These are phyloP conservation scores for Westerdykella ornata DNA, from an alignment of 2,329 filamentous ascomycete genomes.

Conservation along the genomic window DNA sequence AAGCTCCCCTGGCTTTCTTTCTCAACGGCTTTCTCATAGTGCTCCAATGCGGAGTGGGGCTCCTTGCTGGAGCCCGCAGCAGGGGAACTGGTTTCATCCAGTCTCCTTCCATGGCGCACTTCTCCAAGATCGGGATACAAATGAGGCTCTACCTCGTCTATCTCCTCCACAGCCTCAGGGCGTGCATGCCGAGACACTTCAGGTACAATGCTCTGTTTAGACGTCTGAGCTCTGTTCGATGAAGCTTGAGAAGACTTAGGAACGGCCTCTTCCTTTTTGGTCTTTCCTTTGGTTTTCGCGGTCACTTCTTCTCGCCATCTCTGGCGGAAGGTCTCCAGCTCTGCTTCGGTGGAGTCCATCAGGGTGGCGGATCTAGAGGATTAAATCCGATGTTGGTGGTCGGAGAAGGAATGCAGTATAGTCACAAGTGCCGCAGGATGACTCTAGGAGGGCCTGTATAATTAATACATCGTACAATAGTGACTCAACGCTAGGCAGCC, in stretches of 20 bases:
- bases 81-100: slow-evolving; percentile 40
- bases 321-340: slow-evolving; percentile 78
- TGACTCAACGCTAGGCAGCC: too few species aligned
- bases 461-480: slow-evolving; percentile 16
- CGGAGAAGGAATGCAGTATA: slow-evolving; percentile 1
- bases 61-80: slow-evolving; percentile 38
- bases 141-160: slow-evolving; percentile 39
- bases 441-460: too few species aligned
- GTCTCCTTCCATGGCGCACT: slow-evolving; percentile 40
- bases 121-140: slow-evolving; percentile 43
- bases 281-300: slow-evolving; percentile 41
- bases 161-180: slow-evolving; percentile 27
- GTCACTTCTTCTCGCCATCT: slow-evolving; percentile 80
- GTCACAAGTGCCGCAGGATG: neutral
- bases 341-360: slow-evolving; percentile 45
- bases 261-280: slow-evolving; percentile 10
- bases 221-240: slow-evolving; percentile 17
- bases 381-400: slow-evolving; percentile 24
- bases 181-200: slow-evolving; percentile 19
- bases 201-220: slow-evolving; percentile 21
- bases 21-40: slow-evolving; percentile 87
- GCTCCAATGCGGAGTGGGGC: slow-evolving; percentile 74
- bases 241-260: slow-evolving; percentile 11
- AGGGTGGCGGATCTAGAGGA: slow-evolving; percentile 19
- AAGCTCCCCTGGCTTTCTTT: slow-evolving; percentile 78